These are phyloP conservation scores for Plasmodium malariae DNA, from an alignment of 169 alveolate species.

Conservation along the genomic window DNA sequence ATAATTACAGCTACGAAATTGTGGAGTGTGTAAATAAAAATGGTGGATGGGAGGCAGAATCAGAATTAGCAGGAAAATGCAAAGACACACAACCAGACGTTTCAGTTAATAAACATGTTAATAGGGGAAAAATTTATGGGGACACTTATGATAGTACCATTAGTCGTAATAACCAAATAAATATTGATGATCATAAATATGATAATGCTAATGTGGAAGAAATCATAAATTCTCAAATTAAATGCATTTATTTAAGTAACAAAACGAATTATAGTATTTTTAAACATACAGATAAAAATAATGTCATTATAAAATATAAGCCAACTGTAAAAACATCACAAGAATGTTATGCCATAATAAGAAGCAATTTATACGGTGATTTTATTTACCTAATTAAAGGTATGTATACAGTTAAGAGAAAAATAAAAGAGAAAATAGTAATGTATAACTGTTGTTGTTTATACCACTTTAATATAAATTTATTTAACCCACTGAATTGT, in stretches of 20 bases:
- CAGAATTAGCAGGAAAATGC: too few species aligned
- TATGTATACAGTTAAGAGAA: conserved; percentile 28
- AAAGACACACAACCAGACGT: too few species aligned
- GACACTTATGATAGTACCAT: too few species aligned
- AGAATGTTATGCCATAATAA: conserved; percentile 47
- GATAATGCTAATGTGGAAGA: conserved; percentile 1
- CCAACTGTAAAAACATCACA: conserved; percentile 40
- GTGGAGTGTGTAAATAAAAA: conserved; percentile 7
- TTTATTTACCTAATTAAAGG: conserved; percentile 49
- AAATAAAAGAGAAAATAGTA: conserved; percentile 55
- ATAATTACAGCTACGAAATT: conserved; percentile 20
- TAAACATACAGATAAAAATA: not conserved
- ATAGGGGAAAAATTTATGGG: not conserved
- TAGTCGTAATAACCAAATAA: too few species aligned
- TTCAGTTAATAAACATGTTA: not conserved
- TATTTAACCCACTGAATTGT: conserved; percentile 60
- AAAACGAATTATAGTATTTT: conserved; percentile 17
- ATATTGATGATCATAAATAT: not conserved
- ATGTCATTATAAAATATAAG: conserved; percentile 29
- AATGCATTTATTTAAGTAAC: conserved; percentile 61
- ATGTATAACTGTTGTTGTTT: conserved; percentile 56
- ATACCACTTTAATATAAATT: conserved; percentile 22
- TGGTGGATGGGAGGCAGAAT: not conserved
- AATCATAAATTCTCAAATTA: not conserved
- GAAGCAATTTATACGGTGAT: conserved; percentile 44